phyloP scores from a whole-genome alignment of 371 early-diverging fungal species.

The Quaeritorhiza haematococci region DNA sequence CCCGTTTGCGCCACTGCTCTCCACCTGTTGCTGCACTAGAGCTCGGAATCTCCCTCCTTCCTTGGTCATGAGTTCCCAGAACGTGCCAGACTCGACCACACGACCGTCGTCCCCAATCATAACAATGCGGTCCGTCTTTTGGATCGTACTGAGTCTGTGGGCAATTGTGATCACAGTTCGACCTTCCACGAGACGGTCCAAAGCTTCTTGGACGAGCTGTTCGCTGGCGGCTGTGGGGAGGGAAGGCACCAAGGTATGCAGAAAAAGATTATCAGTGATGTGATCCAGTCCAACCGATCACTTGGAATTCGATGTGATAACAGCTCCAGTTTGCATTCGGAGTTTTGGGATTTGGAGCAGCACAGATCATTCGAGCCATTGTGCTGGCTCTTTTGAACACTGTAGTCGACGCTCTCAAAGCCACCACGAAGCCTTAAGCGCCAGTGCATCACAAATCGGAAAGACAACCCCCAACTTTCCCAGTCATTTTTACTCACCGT shows the following conservation, averaged over 20 bases:
- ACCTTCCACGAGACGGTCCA: background rate
- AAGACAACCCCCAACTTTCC: too few species aligned
- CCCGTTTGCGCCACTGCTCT: too few species aligned
- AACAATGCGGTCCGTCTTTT: constrained; percentile 31
- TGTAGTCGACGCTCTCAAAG: too few species aligned
- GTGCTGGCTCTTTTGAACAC: too few species aligned
- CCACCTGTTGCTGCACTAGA: background rate
- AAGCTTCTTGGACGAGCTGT: constrained; percentile 11
- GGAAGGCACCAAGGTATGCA: constrained; percentile 26
- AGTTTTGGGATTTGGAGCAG: too few species aligned
- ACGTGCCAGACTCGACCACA: constrained; percentile 32
- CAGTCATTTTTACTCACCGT: too few species aligned
- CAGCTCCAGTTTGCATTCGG: too few species aligned
- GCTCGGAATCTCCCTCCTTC: background rate
- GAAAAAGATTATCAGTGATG: constrained; percentile 2
- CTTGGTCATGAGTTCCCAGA: constrained; percentile 23
- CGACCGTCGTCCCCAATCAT: constrained; percentile 36
- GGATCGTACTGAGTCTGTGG: constrained; percentile 27
- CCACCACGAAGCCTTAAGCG: too few species aligned
- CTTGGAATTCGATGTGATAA: too few species aligned
- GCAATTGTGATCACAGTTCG: background rate
- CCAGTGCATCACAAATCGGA: too few species aligned
- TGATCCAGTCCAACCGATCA: background rate
- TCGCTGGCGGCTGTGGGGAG: too few species aligned
- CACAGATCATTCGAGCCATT: too few species aligned